Evolutionary conservation across 441 rosid genomes (phyloP), one percentile per base, ranked within the genome.

Genomic region (Arabidopsis hybrid): DNA sequence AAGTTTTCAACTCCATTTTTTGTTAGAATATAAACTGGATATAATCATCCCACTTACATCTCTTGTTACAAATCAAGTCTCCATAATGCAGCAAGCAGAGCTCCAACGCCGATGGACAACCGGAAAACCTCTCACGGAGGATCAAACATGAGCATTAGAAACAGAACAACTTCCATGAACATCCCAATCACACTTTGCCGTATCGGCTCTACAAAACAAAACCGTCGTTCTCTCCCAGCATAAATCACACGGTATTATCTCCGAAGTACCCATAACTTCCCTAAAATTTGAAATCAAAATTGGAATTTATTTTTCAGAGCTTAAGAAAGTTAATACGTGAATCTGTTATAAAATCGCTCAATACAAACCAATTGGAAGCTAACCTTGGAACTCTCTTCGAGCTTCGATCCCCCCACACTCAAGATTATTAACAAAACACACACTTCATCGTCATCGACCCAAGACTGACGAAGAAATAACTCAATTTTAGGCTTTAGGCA

Each of bases 161-260:
- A 78, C 83, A 5, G 91, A 80, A 40, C 88, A 85, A 79, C 87
- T 82, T 4, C 87, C 90, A 36, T 81, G 91, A 3, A 88, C 85
- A 61, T 89, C 94, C 84, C 79, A 86, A 59, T 91, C 97, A 65
- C 97, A 89, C 71, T 87, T 91, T 12, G 92, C 97, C 4, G 87
- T 78, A 79, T 91, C 94, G 5, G 97, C 92, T 72, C 89, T 32
- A 67, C 94, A 91, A 78, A 80, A 87, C 10, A 91, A 79, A 35
- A 89, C 84, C 61, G 97, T 91, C n/a, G 72, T 16, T 46, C 84
- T 83, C 4, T 84, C 85, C 65, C 76, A 73, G 83, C 94, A 91
- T 81, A 84, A 89, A 74, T 89, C 97, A 60, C 71, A 67, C 49
- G 68, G 32, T 16, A 34, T 73, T 67, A 69, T 67, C 68, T 67